A percentile compares a stretch with the other conserved stretches of the same genome.
Evolutionary conservation across 1,284 basidiomycete species (phyloP).

Genomic region (Moesziomyces parantarcticus): DNA sequence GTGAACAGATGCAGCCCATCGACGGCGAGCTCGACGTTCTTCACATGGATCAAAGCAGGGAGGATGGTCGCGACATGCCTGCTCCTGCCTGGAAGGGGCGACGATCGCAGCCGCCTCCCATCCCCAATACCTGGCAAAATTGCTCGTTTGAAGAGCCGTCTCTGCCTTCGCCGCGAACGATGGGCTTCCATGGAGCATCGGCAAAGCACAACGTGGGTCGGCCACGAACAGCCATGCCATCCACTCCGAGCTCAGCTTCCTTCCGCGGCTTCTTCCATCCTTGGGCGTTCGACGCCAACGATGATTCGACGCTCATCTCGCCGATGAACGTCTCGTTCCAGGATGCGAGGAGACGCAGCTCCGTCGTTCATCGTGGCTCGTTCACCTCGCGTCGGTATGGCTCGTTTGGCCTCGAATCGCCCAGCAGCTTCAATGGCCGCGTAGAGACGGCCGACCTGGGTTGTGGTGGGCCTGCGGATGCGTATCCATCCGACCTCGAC

Average conservation of each 20-base stretch:
- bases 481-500: constrained; percentile 10
- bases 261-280: constrained; percentile 47
- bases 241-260: constrained; percentile 32
- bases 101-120: constrained; percentile 23
- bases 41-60: background rate
- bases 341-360: constrained; percentile 32
- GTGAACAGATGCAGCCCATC: background rate
- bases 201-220: constrained; percentile 5
- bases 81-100: constrained; percentile 30
- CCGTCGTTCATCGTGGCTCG: constrained; percentile 11
- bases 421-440: background rate
- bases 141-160: constrained; percentile 37
- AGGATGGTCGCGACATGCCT: constrained; percentile 17
- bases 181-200: constrained; percentile 9
- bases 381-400: constrained; percentile 11
- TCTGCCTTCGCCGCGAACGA: constrained; percentile 39
- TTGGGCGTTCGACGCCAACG: constrained; percentile 28
- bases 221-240: constrained; percentile 24
- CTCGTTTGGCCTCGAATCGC: constrained; percentile 16
- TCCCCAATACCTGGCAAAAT: constrained; percentile 40
- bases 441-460: background rate
- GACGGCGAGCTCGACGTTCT: background rate
- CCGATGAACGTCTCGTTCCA: constrained; percentile 31
- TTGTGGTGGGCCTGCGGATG: background rate
- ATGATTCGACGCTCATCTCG: constrained; percentile 43